Percentiles rank a stretch among this genome's conserved stretches.
These are phyloP conservation scores for Heterotrichella gracilis DNA, from an alignment of 352 stramenopile genomes.

Conservation along the genomic window DNA sequence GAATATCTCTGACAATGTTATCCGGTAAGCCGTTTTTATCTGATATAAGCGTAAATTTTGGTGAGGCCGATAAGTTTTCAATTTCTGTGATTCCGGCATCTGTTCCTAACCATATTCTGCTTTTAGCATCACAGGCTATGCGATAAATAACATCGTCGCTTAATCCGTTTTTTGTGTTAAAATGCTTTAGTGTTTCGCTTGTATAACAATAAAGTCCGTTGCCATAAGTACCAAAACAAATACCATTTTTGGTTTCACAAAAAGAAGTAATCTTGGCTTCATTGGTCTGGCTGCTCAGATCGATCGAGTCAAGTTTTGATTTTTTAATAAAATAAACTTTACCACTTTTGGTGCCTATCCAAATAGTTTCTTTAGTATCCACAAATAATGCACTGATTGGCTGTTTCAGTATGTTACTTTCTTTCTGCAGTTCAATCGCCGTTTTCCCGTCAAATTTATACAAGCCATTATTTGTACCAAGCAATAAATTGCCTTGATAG, in stretches of 20 bases:
- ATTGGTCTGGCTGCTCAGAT: neutral
- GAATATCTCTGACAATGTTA: no score
- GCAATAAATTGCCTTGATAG: no score
- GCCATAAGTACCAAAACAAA: neutral
- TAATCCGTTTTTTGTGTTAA: neutral
- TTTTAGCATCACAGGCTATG: neutral
- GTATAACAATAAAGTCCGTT: neutral
- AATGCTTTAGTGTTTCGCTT: neutral
- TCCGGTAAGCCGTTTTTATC: no score
- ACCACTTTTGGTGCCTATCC: neutral
- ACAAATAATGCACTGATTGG: neutral
- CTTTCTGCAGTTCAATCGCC: no score
- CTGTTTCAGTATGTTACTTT: no score
- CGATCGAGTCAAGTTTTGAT: neutral
- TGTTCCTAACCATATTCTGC: neutral
- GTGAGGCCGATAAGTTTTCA: no score
- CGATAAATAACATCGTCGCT: neutral
- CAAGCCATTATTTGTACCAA: no score
- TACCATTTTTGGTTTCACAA: neutral
- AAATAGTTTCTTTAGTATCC: neutral
- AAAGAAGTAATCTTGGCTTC: neutral
- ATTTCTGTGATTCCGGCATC: no score
- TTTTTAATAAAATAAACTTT: neutral
- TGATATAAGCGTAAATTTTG: no score
- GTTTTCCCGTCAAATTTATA: no score